Percentiles rank a stretch among this genome's conserved stretches.
These are phyloP conservation scores for Pleomassaria siparia DNA, from an alignment of 2,329 filamentous ascomycete genomes.

Conservation along the genomic window DNA sequence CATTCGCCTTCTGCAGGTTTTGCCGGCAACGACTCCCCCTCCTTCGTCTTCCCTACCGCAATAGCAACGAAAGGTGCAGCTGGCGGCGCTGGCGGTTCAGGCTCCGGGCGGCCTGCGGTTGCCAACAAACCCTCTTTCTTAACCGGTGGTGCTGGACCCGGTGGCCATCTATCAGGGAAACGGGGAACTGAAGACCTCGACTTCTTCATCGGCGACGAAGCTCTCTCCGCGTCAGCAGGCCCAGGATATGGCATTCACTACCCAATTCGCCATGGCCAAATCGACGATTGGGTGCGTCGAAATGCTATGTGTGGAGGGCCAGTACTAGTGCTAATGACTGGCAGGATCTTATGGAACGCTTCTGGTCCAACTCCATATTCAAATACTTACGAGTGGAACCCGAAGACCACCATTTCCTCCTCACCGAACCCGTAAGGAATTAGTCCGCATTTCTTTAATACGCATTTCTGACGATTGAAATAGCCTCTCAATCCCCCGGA, in stretches of 20 bases:
- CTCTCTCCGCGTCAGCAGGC: slow-evolving; percentile 77
- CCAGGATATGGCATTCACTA: slow-evolving; percentile 97
- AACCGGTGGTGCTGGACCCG: slow-evolving; percentile 81
- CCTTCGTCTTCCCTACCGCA: slow-evolving; percentile 97
- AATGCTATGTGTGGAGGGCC: not conserved
- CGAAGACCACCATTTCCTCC: slow-evolving; percentile 96
- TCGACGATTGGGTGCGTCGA: slow-evolving; percentile 88
- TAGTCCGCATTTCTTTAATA: too few relatives aligned
- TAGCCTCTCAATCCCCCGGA: slow-evolving; percentile 96
- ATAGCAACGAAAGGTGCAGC: slow-evolving; percentile 88
- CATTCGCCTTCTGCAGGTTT: slow-evolving; percentile 65
- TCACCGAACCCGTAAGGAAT: slow-evolving; percentile 91
- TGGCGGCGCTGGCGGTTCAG: slow-evolving; percentile 71
- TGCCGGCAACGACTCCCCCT: slow-evolving; percentile 97
- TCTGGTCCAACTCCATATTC: slow-evolving; percentile 99
- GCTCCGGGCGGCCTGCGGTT: slow-evolving; percentile 85
- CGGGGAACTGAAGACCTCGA: slow-evolving; percentile 96
- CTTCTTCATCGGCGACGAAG: slow-evolving; percentile 98
- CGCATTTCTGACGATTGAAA: slow-evolving; percentile 12
- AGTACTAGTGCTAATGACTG: slow-evolving; percentile 15
- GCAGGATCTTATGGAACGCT: slow-evolving; percentile 97
- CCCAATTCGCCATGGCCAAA: slow-evolving; percentile 94
- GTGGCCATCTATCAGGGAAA: slow-evolving; percentile 84
- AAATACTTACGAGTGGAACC: slow-evolving; percentile 98
- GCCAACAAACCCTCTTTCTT: slow-evolving; percentile 95